Evolutionary conservation across 1,284 basidiomycete species (phyloP).

Genomic region (Taiwanofungus camphoratus): DNA sequence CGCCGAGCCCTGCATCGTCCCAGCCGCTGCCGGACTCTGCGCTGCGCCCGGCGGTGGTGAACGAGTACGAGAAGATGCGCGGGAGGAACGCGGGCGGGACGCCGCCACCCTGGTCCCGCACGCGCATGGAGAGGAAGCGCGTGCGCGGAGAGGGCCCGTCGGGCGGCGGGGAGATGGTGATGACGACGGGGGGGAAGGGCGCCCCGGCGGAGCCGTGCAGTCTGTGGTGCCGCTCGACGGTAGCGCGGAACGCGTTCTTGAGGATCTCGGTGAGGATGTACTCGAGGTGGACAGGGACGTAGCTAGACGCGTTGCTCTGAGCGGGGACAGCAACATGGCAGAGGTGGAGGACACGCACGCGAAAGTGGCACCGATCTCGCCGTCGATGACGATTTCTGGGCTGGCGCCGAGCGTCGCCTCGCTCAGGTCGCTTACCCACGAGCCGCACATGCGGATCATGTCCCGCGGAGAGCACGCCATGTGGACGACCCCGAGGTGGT

Average conservation of each 20-base stretch:
- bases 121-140: slow-evolving; percentile 66
- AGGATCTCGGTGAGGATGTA: slow-evolving; percentile 84
- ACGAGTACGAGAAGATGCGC: slow-evolving; percentile 86
- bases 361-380: slow-evolving; percentile 65
- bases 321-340: background rate
- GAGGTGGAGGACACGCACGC: slow-evolving; percentile 45
- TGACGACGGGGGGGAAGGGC: slow-evolving; percentile 56
- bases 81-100: slow-evolving; percentile 70
- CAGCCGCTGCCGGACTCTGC: slow-evolving; percentile 26
- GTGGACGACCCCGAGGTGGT: slow-evolving; percentile 64
- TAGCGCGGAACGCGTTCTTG: slow-evolving; percentile 89
- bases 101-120: slow-evolving; percentile 85
- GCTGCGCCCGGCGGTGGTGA: slow-evolving; percentile 67
- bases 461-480: slow-evolving; percentile 60
- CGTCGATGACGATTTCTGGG: slow-evolving; percentile 66
- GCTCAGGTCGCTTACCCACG: slow-evolving; percentile 78
- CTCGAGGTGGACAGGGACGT: slow-evolving; percentile 85
- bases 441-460: slow-evolving; percentile 74
- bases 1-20: slow-evolving; percentile 41
- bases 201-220: slow-evolving; percentile 31
- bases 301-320: slow-evolving; percentile 39
- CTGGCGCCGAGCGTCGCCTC: slow-evolving; percentile 79
- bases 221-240: slow-evolving; percentile 68
- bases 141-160: slow-evolving; percentile 15
- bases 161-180: slow-evolving; percentile 66